phyloP scores from a whole-genome alignment of 192 early-diverging fungal species.

The Cladochytrium replicatum region DNA sequence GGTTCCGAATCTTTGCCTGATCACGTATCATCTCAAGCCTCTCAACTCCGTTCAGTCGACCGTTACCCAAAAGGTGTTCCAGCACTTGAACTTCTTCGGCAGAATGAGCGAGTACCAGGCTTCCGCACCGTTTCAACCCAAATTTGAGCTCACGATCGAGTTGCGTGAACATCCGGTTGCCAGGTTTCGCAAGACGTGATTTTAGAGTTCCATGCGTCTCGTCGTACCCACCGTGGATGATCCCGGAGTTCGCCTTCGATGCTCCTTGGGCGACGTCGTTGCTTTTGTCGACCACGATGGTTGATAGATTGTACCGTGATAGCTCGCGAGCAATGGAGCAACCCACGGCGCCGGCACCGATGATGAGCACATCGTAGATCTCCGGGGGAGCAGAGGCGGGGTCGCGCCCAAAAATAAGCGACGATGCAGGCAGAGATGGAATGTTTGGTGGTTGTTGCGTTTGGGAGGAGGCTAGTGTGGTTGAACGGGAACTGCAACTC shows the following conservation, averaged over 20 bases:
- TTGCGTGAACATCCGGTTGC: conserved; percentile 26
- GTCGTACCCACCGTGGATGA: conserved; percentile 40
- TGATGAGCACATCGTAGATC: conserved; percentile 27
- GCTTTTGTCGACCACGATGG: conserved; percentile 28
- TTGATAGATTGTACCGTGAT: conserved; percentile 16
- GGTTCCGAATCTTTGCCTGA: no score
- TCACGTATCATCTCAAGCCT: conserved; percentile 11
- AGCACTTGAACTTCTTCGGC: conserved; percentile 15
- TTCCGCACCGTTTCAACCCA: conserved; percentile 32
- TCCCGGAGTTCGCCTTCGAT: conserved; percentile 29
- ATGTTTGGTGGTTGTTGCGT: no score
- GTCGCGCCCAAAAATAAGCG: no score
- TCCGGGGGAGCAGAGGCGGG: no score
- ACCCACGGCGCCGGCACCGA: conserved; percentile 37
- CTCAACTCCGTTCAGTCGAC: conserved; percentile 16
- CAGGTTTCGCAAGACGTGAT: conserved; percentile 14
- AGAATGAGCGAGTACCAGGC: conserved; percentile 29
- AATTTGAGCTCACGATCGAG: conserved; percentile 33
- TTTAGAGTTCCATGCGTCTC: conserved; percentile 35
- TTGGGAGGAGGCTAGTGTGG: no score
- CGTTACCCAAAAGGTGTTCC: conserved; percentile 25
- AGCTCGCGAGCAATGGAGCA: conserved; percentile 32
- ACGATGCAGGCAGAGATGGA: no score
- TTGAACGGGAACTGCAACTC: no score
- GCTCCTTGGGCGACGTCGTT: conserved; percentile 32